Conservation (phyloP, 805 yeast genomes). For the Kuraishia hungarica region DNA sequence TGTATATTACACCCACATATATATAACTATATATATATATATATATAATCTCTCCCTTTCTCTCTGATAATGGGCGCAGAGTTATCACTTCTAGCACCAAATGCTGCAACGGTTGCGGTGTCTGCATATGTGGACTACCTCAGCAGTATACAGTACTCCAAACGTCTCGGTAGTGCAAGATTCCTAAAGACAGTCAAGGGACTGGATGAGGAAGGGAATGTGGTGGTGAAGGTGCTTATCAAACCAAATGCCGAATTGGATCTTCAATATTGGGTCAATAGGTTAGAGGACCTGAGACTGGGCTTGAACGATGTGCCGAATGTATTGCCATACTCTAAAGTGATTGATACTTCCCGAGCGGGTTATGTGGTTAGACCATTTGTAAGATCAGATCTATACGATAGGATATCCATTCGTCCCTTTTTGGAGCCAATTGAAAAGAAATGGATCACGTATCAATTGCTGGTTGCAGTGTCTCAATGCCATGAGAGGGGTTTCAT, state of each 20-base stretch:
- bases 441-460: conserved; percentile 76
- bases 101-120: conserved; percentile 86
- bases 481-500: conserved; percentile 54
- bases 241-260: conserved; percentile 48
- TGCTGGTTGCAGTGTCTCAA: conserved; percentile 51
- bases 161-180: conserved; percentile 70
- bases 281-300: conserved; percentile 24
- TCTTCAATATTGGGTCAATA: conserved; percentile 20
- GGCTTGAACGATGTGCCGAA: conserved; percentile 45
- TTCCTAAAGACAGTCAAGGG: conserved; percentile 84
- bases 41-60: neutral
- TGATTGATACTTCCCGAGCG: conserved; percentile 86
- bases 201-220: conserved; percentile 59
- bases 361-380: conserved; percentile 84
- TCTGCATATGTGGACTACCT: conserved; percentile 84
- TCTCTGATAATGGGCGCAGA: conserved; percentile 75
- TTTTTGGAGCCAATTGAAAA: conserved; percentile 77
- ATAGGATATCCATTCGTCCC: conserved; percentile 79
- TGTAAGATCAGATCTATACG: conserved; percentile 75
- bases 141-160: conserved; percentile 64
- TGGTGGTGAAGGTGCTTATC: conserved; percentile 74
- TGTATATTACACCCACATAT: neutral
- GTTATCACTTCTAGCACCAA: conserved; percentile 77
- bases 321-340: conserved; percentile 60
- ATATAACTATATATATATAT: too few species aligned